Percentiles rank a stretch among this genome's conserved stretches.
These are phyloP conservation scores for Syzygium aromaticum DNA, from an alignment of 345 rosid genomes.

Conservation along the genomic window DNA sequence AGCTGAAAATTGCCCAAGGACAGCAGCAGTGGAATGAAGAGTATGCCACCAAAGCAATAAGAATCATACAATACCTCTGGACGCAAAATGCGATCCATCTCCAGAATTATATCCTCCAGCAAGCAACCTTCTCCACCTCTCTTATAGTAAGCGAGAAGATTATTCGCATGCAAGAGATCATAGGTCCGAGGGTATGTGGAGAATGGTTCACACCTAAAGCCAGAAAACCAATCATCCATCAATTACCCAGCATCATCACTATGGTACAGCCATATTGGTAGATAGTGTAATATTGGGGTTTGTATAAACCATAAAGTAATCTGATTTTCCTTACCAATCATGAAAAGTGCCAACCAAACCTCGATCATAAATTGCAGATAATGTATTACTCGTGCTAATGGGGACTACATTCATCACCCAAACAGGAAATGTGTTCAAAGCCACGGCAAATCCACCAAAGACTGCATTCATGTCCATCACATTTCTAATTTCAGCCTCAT, in stretches of 20 bases:
- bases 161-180: slow-evolving; percentile 71
- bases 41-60: background rate
- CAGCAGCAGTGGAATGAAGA: background rate
- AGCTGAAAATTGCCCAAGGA: background rate
- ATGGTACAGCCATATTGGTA: background rate
- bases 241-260: background rate
- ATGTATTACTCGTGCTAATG: slow-evolving; percentile 50
- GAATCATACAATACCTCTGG: slow-evolving; percentile 49
- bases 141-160: slow-evolving; percentile 53
- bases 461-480: slow-evolving; percentile 90
- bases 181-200: slow-evolving; percentile 92
- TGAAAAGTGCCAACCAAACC: slow-evolving; percentile 78
- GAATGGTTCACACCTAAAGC: slow-evolving; percentile 83
- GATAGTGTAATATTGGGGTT: background rate
- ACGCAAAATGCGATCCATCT: slow-evolving; percentile 81
- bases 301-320: background rate
- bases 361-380: slow-evolving; percentile 65
- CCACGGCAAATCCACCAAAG: slow-evolving; percentile 73
- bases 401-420: slow-evolving; percentile 98
- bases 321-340: slow-evolving; percentile 55
- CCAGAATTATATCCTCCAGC: slow-evolving; percentile 80
- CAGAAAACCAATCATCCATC: background rate
- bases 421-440: slow-evolving; percentile 53
- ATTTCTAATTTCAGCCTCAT: slow-evolving; percentile 47
- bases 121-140: slow-evolving; percentile 48